phyloP scores from a whole-genome alignment of 2,329 filamentous ascomycete species.

The Hymenoscyphus fructigenus region DNA sequence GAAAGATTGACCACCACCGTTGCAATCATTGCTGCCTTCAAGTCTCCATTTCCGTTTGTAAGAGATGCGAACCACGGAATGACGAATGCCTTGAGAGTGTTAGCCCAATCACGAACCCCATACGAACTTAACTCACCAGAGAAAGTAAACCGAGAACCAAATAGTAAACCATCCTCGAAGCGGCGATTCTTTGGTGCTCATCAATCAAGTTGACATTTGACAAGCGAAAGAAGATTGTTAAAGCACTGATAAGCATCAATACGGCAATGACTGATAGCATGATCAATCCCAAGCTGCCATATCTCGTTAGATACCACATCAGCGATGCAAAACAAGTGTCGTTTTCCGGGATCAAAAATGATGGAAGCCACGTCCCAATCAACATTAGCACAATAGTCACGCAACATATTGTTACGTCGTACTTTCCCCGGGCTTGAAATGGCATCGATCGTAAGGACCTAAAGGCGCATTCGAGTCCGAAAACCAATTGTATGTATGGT shows the following conservation, averaged over 20 bases:
- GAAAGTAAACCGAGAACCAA: conserved; percentile 53
- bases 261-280: conserved; percentile 52
- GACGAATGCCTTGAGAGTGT: conserved; percentile 50
- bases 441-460: conserved; percentile 54
- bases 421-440: conserved; percentile 59
- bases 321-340: conserved; percentile 66
- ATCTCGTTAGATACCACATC: conserved; percentile 65
- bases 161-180: conserved; percentile 70
- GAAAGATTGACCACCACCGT: conserved; percentile 66
- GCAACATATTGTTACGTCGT: conserved; percentile 59
- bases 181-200: conserved; percentile 58
- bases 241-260: conserved; percentile 50
- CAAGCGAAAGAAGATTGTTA: conserved; percentile 57
- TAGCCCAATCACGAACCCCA: conserved; percentile 27
- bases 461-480: conserved; percentile 60
- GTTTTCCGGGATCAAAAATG: conserved; percentile 52
- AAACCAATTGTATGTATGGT: conserved; percentile 64
- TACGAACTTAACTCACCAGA: conserved; percentile 50
- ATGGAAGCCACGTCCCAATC: conserved; percentile 58
- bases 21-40: conserved; percentile 60
- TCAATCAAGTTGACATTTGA: conserved; percentile 55
- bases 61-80: conserved; percentile 64
- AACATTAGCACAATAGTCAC: conserved; percentile 50
- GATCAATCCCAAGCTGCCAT: conserved; percentile 56
- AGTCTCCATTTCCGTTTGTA: conserved; percentile 47